Evolutionary conservation across 768 basidiomycete genomes (phyloP).

Genomic region (Russula dissimulans): DNA sequence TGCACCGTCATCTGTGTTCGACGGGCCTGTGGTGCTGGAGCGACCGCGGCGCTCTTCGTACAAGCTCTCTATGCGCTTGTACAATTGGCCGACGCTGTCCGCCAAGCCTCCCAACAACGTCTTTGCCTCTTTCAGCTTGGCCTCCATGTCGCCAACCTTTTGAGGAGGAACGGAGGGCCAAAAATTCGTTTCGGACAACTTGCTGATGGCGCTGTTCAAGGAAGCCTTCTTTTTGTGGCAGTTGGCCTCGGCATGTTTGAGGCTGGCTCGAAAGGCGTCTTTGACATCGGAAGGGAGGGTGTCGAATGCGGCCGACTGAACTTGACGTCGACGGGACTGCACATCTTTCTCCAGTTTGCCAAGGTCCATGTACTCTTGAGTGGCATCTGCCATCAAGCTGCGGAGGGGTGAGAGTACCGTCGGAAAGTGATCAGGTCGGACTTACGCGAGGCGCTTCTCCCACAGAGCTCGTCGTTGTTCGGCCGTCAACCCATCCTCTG

Average conservation of each 20-base stretch:
- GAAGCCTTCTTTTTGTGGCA: conserved; percentile 27
- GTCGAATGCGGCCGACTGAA: conserved; percentile 22
- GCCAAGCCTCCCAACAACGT: conserved; percentile 28
- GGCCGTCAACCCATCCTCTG: conserved; percentile 22
- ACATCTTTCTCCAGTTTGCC: conserved; percentile 16
- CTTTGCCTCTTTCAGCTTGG: conserved; percentile 22
- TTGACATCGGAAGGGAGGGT: conserved; percentile 24
- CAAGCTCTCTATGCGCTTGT: conserved; percentile 10
- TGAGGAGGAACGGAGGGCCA: conserved; percentile 32
- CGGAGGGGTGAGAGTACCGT: background rate
- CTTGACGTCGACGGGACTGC: conserved; percentile 20
- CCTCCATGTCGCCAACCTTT: conserved; percentile 20
- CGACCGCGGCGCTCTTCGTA: background rate
- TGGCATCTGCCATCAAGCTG: conserved; percentile 29
- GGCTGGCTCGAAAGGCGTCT: conserved; percentile 22
- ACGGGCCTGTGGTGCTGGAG: background rate
- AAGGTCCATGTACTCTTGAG: conserved; percentile 13
- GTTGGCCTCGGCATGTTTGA: conserved; percentile 21
- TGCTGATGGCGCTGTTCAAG: conserved; percentile 25
- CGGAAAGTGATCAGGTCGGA: background rate
- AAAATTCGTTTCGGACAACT: conserved; percentile 29
- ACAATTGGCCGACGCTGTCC: conserved; percentile 15
- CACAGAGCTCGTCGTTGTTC: conserved; percentile 33
- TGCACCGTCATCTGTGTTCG: background rate
- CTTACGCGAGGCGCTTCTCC: conserved; percentile 36